Conservation (phyloP, 176 grass and related monocot species). For the Ampelocalamus luodianensis region DNA sequence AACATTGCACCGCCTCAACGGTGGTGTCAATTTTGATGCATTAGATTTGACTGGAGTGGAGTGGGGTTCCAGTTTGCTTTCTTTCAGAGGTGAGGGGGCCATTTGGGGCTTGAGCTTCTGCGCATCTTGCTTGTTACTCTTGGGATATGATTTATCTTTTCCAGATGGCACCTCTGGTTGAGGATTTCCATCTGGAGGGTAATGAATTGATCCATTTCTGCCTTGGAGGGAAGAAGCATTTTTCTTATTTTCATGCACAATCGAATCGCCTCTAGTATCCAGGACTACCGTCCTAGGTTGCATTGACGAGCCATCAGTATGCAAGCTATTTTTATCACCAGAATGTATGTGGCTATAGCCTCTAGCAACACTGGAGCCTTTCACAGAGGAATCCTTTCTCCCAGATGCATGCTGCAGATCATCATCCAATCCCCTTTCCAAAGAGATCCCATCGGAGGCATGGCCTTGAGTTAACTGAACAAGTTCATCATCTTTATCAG, state of each 20-base stretch:
- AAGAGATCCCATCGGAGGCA: conserved; percentile 29
- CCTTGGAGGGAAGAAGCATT: conserved; percentile 41
- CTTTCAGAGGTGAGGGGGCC: conserved; percentile 56
- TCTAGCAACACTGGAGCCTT: conserved; percentile 45
- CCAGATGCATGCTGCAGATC: conserved; percentile 50
- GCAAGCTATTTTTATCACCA: conserved; percentile 49
- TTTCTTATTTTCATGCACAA: conserved; percentile 47
- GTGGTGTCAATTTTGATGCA: conserved; percentile 55
- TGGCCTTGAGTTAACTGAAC: conserved; percentile 49
- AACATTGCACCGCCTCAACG: conserved; percentile 53
- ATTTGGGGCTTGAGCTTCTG: conserved; percentile 49
- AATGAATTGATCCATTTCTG: conserved; percentile 51
- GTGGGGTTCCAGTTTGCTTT: conserved; percentile 50
- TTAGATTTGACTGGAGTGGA: conserved; percentile 55
- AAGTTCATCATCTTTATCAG: conserved; percentile 50
- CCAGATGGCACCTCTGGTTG: conserved; percentile 28
- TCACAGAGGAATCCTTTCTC: conserved; percentile 52
- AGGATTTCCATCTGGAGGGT: conserved; percentile 43
- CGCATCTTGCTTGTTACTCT: conserved; percentile 59
- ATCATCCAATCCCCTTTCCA: conserved; percentile 45
- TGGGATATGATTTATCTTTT: conserved; percentile 59
- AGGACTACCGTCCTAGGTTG: conserved; percentile 34
- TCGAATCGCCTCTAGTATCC: conserved; percentile 44
- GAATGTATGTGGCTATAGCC: conserved; percentile 49
- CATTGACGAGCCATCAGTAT: conserved; percentile 41